Evolutionary conservation across 2,329 filamentous ascomycete species (phyloP), one percentile per base, ranked within the genome.

Genomic region (Apiospora marii): DNA sequence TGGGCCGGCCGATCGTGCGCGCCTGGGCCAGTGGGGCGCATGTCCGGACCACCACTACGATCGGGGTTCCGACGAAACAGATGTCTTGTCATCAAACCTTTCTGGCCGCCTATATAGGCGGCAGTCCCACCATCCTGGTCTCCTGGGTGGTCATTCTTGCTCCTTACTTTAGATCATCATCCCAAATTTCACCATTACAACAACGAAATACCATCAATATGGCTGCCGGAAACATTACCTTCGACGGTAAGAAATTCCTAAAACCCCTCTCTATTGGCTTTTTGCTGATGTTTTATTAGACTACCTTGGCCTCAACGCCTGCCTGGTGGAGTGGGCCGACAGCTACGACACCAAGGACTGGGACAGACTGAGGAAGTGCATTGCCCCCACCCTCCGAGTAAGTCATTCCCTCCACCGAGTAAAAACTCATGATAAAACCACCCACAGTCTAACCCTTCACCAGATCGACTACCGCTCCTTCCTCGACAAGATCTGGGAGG

Each of bases 391-490:
- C 0, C 79, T 90, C 19, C 84, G 83, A 58, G 85, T 86, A 79
- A 70, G 83, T 79, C 8, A 8, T 34, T 22, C 44, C 19, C 27
- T 61, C 8, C 16, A 16, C 16, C 27, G 37, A 37, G 37, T 6
- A 6, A 37, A 10, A 6, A 10, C 4, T 67, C 27, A 2, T 7
- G 2, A 34, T 22, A 53, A 68, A 34, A 41, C 10, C 10, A 41
- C 72, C 74, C 70, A 22, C 22, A n/a, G 4, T 3, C 34, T 64
- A 41, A 64, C 19, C 8, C 34, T 0, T 5, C 19, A 19, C 27
- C 80, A 92, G 86, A 87, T 94, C 77, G 93, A 95, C 85, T 95
- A 95, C 87, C 89, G 88, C 69, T 86, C 87, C 53, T 89, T 92
- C 81, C 86, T 90, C 70, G 85, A 89, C 80, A 87, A 87, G 78